These are phyloP conservation scores for Hypoxylon cercidicola DNA, from an alignment of 495 filamentous ascomycete genomes.

Conservation along the genomic window DNA sequence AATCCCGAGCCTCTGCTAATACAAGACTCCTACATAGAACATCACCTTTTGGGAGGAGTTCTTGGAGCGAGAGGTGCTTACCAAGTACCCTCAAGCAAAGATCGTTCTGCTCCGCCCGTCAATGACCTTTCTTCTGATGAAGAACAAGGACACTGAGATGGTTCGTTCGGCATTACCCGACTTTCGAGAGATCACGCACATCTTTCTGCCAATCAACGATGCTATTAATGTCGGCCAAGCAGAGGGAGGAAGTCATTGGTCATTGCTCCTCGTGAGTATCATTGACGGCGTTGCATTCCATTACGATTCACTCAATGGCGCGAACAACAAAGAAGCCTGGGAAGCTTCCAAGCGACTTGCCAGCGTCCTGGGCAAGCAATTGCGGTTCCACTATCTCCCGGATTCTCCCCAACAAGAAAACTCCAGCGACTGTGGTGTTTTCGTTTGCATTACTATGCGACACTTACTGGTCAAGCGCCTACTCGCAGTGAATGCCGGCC, in stretches of 20 bases:
- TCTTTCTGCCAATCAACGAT: conserved; percentile 98
- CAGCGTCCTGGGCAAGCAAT: conserved; percentile 67
- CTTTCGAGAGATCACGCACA: conserved; percentile 85
- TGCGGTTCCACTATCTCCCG: conserved; percentile 78
- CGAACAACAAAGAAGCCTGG: conserved; percentile 78
- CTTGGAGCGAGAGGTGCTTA: conserved; percentile 87
- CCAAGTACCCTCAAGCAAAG: conserved; percentile 76
- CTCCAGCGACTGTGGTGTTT: conserved; percentile 92
- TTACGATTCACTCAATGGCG: conserved; percentile 88
- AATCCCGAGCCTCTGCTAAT: conserved; percentile 31
- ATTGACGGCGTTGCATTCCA: conserved; percentile 94
- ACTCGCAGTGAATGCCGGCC: conserved; percentile 75
- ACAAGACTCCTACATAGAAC: conserved; percentile 57
- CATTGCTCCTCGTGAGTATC: conserved; percentile 85
- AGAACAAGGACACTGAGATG: conserved; percentile 77
- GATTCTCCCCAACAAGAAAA: conserved; percentile 95
- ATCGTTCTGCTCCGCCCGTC: conserved; percentile 92
- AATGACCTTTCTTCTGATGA: conserved; percentile 93
- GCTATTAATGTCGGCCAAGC: conserved; percentile 75
- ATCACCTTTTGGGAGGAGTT: conserved; percentile 99
- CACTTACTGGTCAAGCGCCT: conserved; percentile 85
- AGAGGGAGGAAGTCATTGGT: conserved; percentile 96
- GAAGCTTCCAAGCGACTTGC: conserved; percentile 70
- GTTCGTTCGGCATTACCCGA: conserved; percentile 81
- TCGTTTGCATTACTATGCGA: conserved; percentile 93